These are phyloP conservation scores for Yamadazyma sp. DNA, from an alignment of 805 yeast species.

Conservation along the genomic window DNA sequence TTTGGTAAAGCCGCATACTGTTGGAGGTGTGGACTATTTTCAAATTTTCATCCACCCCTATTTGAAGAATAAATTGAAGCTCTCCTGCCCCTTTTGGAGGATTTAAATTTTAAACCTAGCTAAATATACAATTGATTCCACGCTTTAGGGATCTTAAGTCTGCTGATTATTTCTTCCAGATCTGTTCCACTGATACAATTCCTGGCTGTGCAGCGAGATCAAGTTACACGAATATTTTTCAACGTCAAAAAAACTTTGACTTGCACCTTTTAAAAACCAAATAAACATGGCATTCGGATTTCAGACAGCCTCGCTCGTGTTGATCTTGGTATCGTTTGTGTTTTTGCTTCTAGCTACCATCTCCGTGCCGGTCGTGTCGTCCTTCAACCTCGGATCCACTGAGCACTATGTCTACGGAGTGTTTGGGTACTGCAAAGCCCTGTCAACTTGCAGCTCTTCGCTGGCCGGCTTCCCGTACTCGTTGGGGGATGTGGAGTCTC, in stretches of 20 bases:
- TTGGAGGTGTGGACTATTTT: not conserved
- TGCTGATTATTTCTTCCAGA: no score
- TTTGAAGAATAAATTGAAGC: conserved; percentile 1
- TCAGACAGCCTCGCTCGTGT: conserved; percentile 24
- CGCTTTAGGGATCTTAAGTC: no score
- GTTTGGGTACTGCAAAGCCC: conserved; percentile 58
- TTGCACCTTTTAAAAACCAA: not conserved
- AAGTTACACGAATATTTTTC: no score
- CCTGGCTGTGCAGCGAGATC: conserved; percentile 1
- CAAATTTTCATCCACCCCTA: conserved; percentile 4
- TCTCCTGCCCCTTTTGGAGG: not conserved
- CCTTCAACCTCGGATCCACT: conserved; percentile 51
- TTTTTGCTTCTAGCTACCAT: conserved; percentile 61
- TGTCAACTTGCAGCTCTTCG: conserved; percentile 36
- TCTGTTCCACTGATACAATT: no score
- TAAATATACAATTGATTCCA: no score
- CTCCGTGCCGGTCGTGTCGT: conserved; percentile 56
- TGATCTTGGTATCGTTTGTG: conserved; percentile 55
- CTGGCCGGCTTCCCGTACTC: conserved; percentile 46
- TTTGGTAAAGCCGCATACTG: conserved; percentile 6
- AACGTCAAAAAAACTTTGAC: no score
- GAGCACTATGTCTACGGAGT: conserved; percentile 54
- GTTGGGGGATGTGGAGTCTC: conserved; percentile 28
- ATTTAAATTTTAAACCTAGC: not conserved
- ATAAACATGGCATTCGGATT: conserved; percentile 12